phyloP scores from a whole-genome alignment of 805 yeast genomes.

The Sugiyamaella lignohabitans region DNA sequence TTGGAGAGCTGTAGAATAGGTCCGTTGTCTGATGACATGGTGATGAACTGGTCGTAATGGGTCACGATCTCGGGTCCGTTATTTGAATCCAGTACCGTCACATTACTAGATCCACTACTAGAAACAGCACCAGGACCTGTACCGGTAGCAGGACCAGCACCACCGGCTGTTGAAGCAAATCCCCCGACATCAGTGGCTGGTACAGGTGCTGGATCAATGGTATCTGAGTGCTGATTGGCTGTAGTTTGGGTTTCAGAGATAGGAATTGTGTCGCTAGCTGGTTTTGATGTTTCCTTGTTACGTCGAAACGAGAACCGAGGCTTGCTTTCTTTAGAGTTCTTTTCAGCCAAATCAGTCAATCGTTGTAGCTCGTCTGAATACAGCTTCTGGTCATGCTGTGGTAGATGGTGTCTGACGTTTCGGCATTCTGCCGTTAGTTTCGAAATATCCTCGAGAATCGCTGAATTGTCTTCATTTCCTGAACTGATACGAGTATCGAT shows the following conservation, averaged over 20 bases:
- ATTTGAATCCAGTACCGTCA: neutral
- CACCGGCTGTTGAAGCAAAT: no score
- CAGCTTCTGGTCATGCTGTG: constrained; percentile 18
- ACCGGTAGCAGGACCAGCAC: neutral
- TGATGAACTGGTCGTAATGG: neutral
- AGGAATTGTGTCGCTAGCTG: neutral
- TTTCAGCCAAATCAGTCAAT: constrained; percentile 5
- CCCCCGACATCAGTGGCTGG: no score
- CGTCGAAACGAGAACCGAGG: neutral
- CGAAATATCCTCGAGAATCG: constrained; percentile 5
- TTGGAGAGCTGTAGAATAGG: constrained; percentile 8
- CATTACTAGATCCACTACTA: neutral
- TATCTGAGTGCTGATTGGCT: neutral
- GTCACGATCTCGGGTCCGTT: neutral
- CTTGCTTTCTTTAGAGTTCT: constrained; percentile 1
- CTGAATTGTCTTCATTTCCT: neutral
- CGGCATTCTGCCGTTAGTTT: constrained; percentile 14
- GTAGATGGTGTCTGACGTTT: constrained; percentile 10
- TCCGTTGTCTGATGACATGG: no score
- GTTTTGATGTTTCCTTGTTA: neutral
- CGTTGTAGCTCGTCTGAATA: constrained; percentile 13
- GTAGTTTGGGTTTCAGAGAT: neutral
- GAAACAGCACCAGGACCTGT: neutral
- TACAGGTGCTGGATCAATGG: no score
- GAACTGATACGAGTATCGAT: neutral